Evolutionary conservation across 176 grass and related monocot genomes (phyloP).

Genomic region (Aechmea fasciata): DNA sequence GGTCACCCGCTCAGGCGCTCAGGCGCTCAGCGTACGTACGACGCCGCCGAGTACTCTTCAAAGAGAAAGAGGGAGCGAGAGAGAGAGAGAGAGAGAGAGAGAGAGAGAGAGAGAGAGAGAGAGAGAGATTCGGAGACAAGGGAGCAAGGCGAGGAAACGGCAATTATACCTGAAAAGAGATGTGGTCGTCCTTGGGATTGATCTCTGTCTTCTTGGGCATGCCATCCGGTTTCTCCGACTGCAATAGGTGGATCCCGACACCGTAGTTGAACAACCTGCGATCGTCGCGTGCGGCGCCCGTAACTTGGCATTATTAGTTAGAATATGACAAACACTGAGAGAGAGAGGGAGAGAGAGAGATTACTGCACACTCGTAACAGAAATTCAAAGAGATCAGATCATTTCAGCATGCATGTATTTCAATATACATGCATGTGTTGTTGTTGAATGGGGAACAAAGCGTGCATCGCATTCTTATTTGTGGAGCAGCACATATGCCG

Average conservation of each 20-base stretch:
- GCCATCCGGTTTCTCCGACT: not conserved
- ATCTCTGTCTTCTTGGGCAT: not conserved
- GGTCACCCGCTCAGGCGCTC: too few species aligned
- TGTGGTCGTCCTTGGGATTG: constrained; percentile 3
- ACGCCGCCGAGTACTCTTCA: too few species aligned
- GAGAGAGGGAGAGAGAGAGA: too few species aligned
- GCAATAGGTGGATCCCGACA: not conserved
- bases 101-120: not conserved
- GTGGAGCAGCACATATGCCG: too few species aligned
- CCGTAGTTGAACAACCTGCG: not conserved
- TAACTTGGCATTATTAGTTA: not conserved
- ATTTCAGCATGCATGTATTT: not conserved
- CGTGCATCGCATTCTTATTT: too few species aligned
- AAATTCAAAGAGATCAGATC: not conserved
- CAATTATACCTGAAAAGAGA: not conserved
- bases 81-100: not conserved
- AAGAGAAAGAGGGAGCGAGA: too few species aligned
- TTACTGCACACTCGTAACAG: not conserved
- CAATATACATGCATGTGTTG: not conserved
- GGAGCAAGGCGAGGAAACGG: not conserved
- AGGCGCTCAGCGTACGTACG: too few species aligned
- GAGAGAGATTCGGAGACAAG: not conserved
- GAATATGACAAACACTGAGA: not conserved
- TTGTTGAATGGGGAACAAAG: not conserved
- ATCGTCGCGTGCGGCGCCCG: too few species aligned